Evolutionary conservation across 2,329 filamentous ascomycete genomes (phyloP).

Genomic region (Hawksworthiomyces lignivorus): DNA sequence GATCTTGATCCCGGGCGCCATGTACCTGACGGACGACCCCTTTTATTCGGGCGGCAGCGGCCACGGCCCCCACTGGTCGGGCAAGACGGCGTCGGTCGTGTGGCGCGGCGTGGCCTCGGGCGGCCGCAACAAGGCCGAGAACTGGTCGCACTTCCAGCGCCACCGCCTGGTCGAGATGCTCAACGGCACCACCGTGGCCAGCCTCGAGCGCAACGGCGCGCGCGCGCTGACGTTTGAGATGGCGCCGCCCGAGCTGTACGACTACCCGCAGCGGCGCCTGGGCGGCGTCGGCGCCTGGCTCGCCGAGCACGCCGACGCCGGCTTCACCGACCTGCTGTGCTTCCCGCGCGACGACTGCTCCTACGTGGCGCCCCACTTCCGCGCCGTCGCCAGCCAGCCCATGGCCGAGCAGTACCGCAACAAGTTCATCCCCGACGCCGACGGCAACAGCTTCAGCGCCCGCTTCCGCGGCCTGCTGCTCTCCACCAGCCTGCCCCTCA

Average conservation of each 20-base stretch:
- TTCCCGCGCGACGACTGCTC: slow-evolving; percentile 26
- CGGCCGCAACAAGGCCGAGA: slow-evolving; percentile 42
- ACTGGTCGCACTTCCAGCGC: slow-evolving; percentile 63
- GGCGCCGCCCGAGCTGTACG: slow-evolving; percentile 34
- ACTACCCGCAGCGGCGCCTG: slow-evolving; percentile 28
- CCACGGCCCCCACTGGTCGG: slow-evolving; percentile 49
- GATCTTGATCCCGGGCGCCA: slow-evolving; percentile 53
- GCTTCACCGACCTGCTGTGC: slow-evolving; percentile 37
- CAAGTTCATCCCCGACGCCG: slow-evolving; percentile 64
- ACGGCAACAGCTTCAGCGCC: slow-evolving; percentile 59
- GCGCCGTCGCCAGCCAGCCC: slow-evolving; percentile 23
- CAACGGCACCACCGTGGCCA: slow-evolving; percentile 50
- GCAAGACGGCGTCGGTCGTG: slow-evolving; percentile 47
- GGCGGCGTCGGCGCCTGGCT: slow-evolving; percentile 34
- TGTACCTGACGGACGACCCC: slow-evolving; percentile 52
- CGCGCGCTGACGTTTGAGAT: slow-evolving; percentile 42
- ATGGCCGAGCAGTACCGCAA: slow-evolving; percentile 44
- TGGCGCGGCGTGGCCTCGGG: slow-evolving; percentile 62
- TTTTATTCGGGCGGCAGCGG: slow-evolving; percentile 50
- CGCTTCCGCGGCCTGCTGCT: slow-evolving; percentile 57
- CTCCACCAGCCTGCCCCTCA: slow-evolving; percentile 59
- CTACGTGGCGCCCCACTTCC: slow-evolving; percentile 31
- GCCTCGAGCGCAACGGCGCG: slow-evolving; percentile 33
- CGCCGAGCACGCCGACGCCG: slow-evolving; percentile 30
- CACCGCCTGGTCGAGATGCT: slow-evolving; percentile 63